phyloP scores from a whole-genome alignment of 257 asterid species.

The Fraxinus anomala region DNA sequence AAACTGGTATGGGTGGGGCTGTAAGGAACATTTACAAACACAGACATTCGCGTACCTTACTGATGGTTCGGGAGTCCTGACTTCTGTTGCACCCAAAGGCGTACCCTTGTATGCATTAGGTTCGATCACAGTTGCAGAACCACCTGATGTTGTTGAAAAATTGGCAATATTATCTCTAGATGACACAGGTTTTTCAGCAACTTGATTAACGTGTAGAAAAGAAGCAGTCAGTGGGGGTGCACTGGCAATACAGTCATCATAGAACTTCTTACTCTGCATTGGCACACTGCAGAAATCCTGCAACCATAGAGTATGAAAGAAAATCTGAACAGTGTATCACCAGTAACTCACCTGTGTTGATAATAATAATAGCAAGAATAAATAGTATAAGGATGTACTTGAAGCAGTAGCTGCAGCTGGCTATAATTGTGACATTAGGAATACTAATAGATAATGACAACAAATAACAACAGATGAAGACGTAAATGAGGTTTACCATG shows the following conservation, averaged over 20 bases:
- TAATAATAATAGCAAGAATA: background rate
- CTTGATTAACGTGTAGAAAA: constrained; percentile 34
- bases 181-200: constrained; percentile 35
- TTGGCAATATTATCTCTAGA: constrained; percentile 36
- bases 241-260: constrained; percentile 61
- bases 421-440: background rate
- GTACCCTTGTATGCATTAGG: constrained; percentile 31
- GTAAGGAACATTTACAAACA: constrained; percentile 15
- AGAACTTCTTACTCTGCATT: constrained; percentile 30
- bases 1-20: background rate
- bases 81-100: constrained; percentile 31
- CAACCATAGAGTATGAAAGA: constrained; percentile 25
- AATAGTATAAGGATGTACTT: background rate
- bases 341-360: background rate
- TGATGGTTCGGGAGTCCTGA: constrained; percentile 41
- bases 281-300: constrained; percentile 33
- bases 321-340: constrained; percentile 3
- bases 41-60: constrained; percentile 45
- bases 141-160: constrained; percentile 33
- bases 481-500: background rate
- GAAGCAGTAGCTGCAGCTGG: background rate
- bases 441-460: background rate
- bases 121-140: constrained; percentile 40
- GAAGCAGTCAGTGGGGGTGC: constrained; percentile 71
- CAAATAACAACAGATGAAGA: background rate